Base-by-base conservation (phyloP, 257 asterid species). In the Jaltomata sinuosa region DNA sequence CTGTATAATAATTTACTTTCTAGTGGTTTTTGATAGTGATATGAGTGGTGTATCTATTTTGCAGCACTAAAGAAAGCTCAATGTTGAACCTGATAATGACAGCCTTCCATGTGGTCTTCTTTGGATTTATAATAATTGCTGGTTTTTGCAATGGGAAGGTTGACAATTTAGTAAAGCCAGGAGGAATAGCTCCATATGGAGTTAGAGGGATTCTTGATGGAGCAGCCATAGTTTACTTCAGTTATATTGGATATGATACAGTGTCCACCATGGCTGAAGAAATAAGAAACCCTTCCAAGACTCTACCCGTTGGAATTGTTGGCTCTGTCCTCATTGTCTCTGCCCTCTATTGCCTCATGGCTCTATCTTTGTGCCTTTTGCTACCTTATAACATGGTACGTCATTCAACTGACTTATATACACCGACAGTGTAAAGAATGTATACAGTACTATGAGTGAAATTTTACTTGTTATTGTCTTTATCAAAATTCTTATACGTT, bases 251-350 rank as follows among this genome's bases (percentile, higher is more conserved):
- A 1, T 89, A 87, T 86, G 92, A 87, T 25, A 84, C 92, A 84
- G 90, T 89, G 22, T 86, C 92, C 65, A 89, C 92, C 50, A 86
- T 87, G 92, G 92, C 92, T 25, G 92, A 89, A 85, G 90, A 89
- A 74, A 87, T 89, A 54, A 87, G 62, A 71, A 87, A 84, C 74
- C 92, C 92, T 85, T 87, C 86, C 15, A 86, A 47, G 61, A 84
- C 84, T 79, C 85, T 89, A 31, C 92, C 90, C 7, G 40, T 87
- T 5, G 92, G 90, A 47, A 85, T 89, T 69, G 87, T 87, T 19
- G 91, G 92, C n/a, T 89, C 92, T 11, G 90, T 89, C 62, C 81
- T 89, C 67, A 84, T 89, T 80, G 92, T 89, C 69, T 85, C 90
- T 71, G 65, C 74, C 11, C 89, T 89, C 47, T 87, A 89, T 84